phyloP scores from a whole-genome alignment of 306 rosid species.

The Albizia julibrissin region DNA sequence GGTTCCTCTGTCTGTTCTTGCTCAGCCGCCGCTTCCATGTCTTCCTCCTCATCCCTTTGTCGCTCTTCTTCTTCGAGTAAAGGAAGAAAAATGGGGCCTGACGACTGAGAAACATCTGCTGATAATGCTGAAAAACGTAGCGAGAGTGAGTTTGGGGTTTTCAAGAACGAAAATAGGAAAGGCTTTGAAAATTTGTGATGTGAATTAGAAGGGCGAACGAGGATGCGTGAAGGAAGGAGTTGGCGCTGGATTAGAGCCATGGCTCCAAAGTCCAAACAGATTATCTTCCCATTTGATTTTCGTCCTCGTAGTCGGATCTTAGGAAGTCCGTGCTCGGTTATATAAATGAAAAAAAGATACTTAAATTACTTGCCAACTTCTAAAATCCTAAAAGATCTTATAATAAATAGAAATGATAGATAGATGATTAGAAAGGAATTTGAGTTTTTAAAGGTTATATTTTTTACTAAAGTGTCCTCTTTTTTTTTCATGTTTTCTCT shows the following conservation, averaged over 20 bases:
- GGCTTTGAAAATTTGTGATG: slow-evolving; percentile 31
- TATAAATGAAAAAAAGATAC: too few relatives aligned
- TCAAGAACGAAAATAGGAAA: slow-evolving; percentile 19
- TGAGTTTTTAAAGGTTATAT: too few relatives aligned
- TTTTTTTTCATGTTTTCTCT: too few relatives aligned
- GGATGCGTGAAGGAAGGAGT: slow-evolving; percentile 33
- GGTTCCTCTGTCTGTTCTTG: slow-evolving; percentile 35
- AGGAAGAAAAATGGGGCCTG: slow-evolving; percentile 55
- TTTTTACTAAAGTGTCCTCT: too few relatives aligned
- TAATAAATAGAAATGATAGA: too few relatives aligned
- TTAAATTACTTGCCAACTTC: too few relatives aligned
- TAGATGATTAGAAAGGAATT: too few relatives aligned
- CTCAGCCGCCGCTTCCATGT: not conserved
- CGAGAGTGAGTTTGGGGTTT: slow-evolving; percentile 42
- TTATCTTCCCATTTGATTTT: not conserved
- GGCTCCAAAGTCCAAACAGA: not conserved
- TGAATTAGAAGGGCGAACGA: slow-evolving; percentile 21
- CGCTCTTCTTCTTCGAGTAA: slow-evolving; percentile 38
- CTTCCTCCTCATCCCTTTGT: slow-evolving; percentile 2
- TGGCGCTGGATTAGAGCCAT: slow-evolving; percentile 47
- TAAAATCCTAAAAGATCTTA: too few relatives aligned
- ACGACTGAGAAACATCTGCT: slow-evolving; percentile 28
- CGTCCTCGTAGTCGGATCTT: not conserved
- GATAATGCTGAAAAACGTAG: slow-evolving; percentile 37
- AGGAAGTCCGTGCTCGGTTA: not conserved